These are phyloP conservation scores for Cladosporium velox DNA, from an alignment of 2,329 filamentous ascomycete genomes.

Conservation along the genomic window DNA sequence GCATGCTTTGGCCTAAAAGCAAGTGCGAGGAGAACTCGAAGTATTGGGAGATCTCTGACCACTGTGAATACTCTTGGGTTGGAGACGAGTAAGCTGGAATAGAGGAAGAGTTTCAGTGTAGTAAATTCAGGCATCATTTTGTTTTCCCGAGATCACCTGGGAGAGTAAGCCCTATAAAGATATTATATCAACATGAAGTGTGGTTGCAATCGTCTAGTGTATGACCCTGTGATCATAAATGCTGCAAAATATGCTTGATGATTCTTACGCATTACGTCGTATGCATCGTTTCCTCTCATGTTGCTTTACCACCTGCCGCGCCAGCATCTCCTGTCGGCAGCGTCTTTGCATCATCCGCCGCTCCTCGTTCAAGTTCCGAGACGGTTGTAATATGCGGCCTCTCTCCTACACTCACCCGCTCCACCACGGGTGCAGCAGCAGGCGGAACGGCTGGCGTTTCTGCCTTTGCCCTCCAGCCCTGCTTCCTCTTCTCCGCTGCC, in stretches of 20 bases:
- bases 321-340: neutral
- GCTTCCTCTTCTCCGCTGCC: constrained; percentile 74
- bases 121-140: neutral
- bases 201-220: neutral
- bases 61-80: neutral
- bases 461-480: constrained; percentile 38
- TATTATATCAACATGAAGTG: neutral
- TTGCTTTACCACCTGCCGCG: neutral
- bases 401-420: neutral
- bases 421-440: neutral
- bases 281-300: constrained; percentile 4
- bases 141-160: neutral
- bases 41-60: neutral
- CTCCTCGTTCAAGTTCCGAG: neutral
- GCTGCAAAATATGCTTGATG: neutral
- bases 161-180: neutral
- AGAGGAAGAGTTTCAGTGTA: neutral
- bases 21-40: constrained; percentile 6
- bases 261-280: neutral
- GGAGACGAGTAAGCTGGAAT: neutral
- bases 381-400: constrained; percentile 12
- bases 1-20: constrained; percentile 7
- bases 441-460: constrained; percentile 6
- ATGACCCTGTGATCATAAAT: neutral
- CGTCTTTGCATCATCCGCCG: constrained; percentile 2